Evolutionary conservation across 805 yeast species (phyloP), one percentile per base, ranked within the genome.

Genomic region (Helenozyma rhizophorensis): DNA sequence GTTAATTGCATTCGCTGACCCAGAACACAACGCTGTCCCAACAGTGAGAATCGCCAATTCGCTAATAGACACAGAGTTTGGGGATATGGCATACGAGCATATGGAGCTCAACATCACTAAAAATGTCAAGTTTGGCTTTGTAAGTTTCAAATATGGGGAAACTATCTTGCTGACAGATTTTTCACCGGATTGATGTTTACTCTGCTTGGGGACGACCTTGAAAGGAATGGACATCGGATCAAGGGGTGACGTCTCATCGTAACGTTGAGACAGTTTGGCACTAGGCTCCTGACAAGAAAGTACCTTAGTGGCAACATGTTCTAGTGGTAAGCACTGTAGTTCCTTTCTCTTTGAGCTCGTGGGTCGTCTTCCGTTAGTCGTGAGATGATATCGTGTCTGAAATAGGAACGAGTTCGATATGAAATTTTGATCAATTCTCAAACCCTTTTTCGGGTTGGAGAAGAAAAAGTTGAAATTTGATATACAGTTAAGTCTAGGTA

Each of bases 1-100:
- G 53, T 93, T 93, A 29, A 93, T 87, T 3, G 97, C 95, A 60
- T 93, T 93, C 2, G 98, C 98, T 2, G 96, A 80, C 9, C 95
- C 94, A 0, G 96, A 87, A 43, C 93, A 76, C 21, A 93, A 61
- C 1, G 90, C 76, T 0, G 97, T 93, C 11, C 98, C 98, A 0
- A 72, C 58, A 0, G 96, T 85, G 21, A 93, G 65, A 45, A 78
- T 78, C 21, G 84, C 49, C 30, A 93, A 70, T 41, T 85, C 80
- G 6, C 76, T 64, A 3, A 90, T 56, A 1, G 93, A 76, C 0
- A 88, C 86, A 9, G 89, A 76, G 43, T 72, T 72, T 1, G 98
- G 97, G 0, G 96, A 85, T 19, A 93, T 63, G 0, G 97, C 97
- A 54, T 90, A 93, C 0, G 97, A 83, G 42, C 97, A 87, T 49